These are phyloP conservation scores for Fallopia convolvulus DNA, from an alignment of 148 eudicot species.

Conservation along the genomic window DNA sequence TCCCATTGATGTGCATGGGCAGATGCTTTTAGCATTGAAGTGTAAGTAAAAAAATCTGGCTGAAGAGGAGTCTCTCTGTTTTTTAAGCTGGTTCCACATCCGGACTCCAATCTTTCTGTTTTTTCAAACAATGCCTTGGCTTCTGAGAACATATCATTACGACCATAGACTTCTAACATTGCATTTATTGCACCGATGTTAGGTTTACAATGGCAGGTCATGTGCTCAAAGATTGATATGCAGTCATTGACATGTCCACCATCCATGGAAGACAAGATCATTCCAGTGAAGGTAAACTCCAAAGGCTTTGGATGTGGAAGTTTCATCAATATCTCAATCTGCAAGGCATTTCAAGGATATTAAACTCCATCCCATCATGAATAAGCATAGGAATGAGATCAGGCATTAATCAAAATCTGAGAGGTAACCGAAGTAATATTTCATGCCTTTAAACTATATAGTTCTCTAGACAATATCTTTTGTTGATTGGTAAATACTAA, in stretches of 20 bases:
- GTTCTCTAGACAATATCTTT: not conserved
- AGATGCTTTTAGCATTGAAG: conserved; percentile 74
- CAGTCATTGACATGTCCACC: conserved; percentile 67
- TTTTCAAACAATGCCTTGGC: conserved; percentile 76
- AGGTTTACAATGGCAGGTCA: conserved; percentile 40
- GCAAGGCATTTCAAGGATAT: conserved; percentile 16
- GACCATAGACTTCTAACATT: conserved; percentile 79
- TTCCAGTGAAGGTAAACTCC: conserved; percentile 78
- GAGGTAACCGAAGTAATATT: not conserved
- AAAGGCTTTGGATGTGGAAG: conserved; percentile 53
- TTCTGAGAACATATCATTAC: conserved; percentile 73
- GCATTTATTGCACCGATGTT: conserved; percentile 73
- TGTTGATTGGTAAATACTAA: no score
- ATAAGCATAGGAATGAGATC: not conserved
- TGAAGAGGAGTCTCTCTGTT: conserved; percentile 25
- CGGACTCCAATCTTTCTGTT: conserved; percentile 25
- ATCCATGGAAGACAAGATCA: conserved; percentile 69
- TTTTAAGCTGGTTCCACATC: conserved; percentile 16
- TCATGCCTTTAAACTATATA: not conserved
- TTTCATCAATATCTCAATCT: conserved; percentile 68
- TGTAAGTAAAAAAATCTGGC: conserved; percentile 62
- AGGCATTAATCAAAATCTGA: not conserved
- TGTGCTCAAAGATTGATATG: conserved; percentile 48
- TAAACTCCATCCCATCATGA: not conserved
- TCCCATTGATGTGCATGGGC: conserved; percentile 83